Evolutionary conservation across 148 eudicot genomes (phyloP), one percentile per base, ranked within the genome.

Genomic region (Cornus florida): DNA sequence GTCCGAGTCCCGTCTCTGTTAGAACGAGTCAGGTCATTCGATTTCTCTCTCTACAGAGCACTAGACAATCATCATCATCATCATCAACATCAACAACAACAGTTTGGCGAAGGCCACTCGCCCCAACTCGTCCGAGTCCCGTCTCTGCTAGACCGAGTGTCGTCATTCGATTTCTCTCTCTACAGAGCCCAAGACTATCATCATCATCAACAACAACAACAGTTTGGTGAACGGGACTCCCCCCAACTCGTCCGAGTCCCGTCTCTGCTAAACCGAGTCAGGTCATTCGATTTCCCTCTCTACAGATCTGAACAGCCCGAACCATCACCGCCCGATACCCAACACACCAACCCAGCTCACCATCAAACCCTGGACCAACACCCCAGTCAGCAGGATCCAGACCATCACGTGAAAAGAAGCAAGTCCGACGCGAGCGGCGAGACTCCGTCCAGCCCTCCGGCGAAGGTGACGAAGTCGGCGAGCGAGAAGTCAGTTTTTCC

Each of bases 1-100:
- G 13, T 9, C 69, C 88, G 90, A 19, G 53, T 83, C 0, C 91
- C 98, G 0, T 93, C 98, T 7, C 73, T 92, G 14, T 59, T 93
- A 53, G 76, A 81, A 10, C 91, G 89, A 22, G 82, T 87, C 69
- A 72, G 80, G 43, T 88, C 90, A 5, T 71, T 87, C 57, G 82
- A 79, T 12, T 38, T 86, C 64, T 50, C 84, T 28, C 57, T 39
- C 43, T 39, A 39, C 43, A 39, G 0, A 2, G 0, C 43, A 0
- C 28, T 0, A 28, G 0, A 28, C 69, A 75, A 82, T 35, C 56
- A 24, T 0, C 67, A 67, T 10, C 81, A 76, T 10, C 69, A 46
- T 0, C 80, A 48, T n/a, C 70, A 81, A 8, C 69, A 46, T 0
- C 80, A 48, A 17, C 70, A 81, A 8, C 64, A 10, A 39, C 43